Percentiles rank a stretch among this genome's conserved stretches.
Conservation (phyloP, 2,329 filamentous ascomycete species). For the Trichophyton benhamiae region DNA sequence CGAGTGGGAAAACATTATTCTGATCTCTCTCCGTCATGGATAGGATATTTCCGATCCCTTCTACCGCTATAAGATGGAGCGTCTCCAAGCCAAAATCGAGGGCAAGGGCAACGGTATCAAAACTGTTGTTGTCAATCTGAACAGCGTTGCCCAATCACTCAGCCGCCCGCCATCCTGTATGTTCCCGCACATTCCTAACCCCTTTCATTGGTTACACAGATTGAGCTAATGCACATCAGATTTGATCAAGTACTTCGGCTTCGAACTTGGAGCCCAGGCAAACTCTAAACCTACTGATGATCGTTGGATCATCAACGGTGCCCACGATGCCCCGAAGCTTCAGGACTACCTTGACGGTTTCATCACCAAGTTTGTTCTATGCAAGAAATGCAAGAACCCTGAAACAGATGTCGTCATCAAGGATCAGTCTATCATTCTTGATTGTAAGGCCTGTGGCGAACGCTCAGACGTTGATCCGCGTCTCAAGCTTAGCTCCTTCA, state of each 20-base stretch:
- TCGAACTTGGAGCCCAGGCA: constrained; percentile 96
- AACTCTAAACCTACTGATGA: constrained; percentile 95
- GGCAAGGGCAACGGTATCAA: constrained; percentile 99
- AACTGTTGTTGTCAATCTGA: constrained; percentile 92
- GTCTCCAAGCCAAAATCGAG: constrained; percentile 96
- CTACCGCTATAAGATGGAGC: constrained; percentile 99
- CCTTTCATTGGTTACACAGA: constrained; percentile 2
- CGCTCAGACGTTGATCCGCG: constrained; percentile 82
- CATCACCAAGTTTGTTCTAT: constrained; percentile 97
- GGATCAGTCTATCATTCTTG: constrained; percentile 78
- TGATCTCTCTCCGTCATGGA: constrained; percentile 4
- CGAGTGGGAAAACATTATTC: neutral
- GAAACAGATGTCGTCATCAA: constrained; percentile 95
- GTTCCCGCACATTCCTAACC: constrained; percentile 12
- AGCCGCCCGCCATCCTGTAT: constrained; percentile 71
- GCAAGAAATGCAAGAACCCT: constrained; percentile 99
- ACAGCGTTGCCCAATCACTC: constrained; percentile 82
- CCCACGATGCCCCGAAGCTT: constrained; percentile 86
- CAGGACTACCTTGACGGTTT: constrained; percentile 98
- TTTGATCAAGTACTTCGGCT: constrained; percentile 99
- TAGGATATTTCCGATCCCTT: constrained; percentile 90
- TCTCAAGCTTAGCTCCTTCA: constrained; percentile 93
- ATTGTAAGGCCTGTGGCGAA: constrained; percentile 98
- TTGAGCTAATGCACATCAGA: constrained; percentile 30
- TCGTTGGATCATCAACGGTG: constrained; percentile 99